A percentile compares a stretch with the other conserved stretches of the same genome.
phyloP scores from a whole-genome alignment of 192 early-diverging fungal species.

The Backusella australiensis region DNA sequence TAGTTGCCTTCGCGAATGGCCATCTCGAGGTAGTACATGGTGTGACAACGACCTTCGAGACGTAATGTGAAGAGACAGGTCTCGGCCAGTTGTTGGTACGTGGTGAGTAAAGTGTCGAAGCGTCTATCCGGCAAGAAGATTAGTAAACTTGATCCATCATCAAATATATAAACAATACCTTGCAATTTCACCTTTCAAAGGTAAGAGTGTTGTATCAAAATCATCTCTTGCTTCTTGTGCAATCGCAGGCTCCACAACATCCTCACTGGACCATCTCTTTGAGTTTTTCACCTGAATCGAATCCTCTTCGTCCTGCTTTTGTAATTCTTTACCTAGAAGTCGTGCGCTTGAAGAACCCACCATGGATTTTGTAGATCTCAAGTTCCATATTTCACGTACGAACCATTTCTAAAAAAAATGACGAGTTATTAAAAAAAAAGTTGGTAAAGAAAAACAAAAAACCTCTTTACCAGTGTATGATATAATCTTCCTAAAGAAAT shows the following conservation, averaged over 20 bases:
- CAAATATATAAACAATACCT: constrained; percentile 5
- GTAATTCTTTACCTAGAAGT: neutral
- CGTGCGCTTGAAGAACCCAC: neutral
- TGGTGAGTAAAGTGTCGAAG: constrained; percentile 51
- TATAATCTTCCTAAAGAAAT: constrained; percentile 72
- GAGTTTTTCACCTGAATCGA: constrained; percentile 20
- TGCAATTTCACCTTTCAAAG: constrained; percentile 47
- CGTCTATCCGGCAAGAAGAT: constrained; percentile 25
- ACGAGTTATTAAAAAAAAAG: neutral
- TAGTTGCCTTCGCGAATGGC: constrained; percentile 91
- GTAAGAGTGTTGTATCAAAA: constrained; percentile 19
- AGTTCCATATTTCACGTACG: constrained; percentile 49
- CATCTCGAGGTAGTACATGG: constrained; percentile 86
- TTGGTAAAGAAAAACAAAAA: constrained; percentile 16
- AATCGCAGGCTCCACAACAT: neutral
- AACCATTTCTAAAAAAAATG: constrained; percentile 65
- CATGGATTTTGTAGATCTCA: constrained; percentile 25
- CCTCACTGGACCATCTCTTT: constrained; percentile 24
- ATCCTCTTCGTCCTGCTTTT: neutral
- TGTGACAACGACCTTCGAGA: constrained; percentile 82
- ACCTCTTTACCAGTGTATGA: constrained; percentile 69
- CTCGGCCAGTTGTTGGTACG: constrained; percentile 73
- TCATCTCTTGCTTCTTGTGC: neutral
- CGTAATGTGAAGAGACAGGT: constrained; percentile 79
- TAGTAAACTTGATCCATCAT: neutral